Conservation (phyloP, 164 flowering plant species). For the Warburgia ugandensis region DNA sequence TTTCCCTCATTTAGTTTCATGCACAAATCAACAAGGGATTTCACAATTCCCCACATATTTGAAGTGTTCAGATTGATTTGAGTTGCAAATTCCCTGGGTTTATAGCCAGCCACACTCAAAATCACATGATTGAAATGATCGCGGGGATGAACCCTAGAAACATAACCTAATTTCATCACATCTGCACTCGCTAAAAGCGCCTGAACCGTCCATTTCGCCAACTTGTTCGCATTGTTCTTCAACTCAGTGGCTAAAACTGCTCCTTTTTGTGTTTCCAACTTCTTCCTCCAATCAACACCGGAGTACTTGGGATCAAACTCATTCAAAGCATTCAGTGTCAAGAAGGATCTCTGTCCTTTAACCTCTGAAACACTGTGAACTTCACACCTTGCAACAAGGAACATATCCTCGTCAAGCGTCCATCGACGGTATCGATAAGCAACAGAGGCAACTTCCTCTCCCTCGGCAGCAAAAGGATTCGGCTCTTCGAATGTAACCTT, state of each 20-base stretch:
- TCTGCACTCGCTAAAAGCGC: slow-evolving; percentile 85
- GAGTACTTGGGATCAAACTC: slow-evolving; percentile 96
- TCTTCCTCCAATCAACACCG: slow-evolving; percentile 97
- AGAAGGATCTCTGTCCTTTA: slow-evolving; percentile 54
- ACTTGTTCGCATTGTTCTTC: slow-evolving; percentile 88
- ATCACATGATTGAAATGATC: slow-evolving; percentile 87
- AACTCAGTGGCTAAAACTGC: slow-evolving; percentile 95
- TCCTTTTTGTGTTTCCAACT: slow-evolving; percentile 91
- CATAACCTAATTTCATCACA: slow-evolving; percentile 92
- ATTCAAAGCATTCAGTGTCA: slow-evolving; percentile 87
- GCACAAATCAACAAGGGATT: slow-evolving; percentile 88
- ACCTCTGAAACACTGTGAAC: slow-evolving; percentile 74
- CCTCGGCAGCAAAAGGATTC: slow-evolving; percentile 85
- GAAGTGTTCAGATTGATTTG: slow-evolving; percentile 83
- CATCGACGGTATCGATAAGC: slow-evolving; percentile 87
- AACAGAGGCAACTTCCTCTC: slow-evolving; percentile 87
- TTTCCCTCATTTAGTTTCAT: slow-evolving; percentile 94
- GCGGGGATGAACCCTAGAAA: slow-evolving; percentile 86
- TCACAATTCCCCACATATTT: slow-evolving; percentile 98
- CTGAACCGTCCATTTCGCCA: slow-evolving; percentile 97
- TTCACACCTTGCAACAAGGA: slow-evolving; percentile 84
- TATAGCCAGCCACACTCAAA: slow-evolving; percentile 74
- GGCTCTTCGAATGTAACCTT: slow-evolving; percentile 82
- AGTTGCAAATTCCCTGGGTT: slow-evolving; percentile 80
- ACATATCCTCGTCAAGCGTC: slow-evolving; percentile 84